Conservation (phyloP, 179 eudicot genomes). For the Carnegiea gigantea region DNA sequence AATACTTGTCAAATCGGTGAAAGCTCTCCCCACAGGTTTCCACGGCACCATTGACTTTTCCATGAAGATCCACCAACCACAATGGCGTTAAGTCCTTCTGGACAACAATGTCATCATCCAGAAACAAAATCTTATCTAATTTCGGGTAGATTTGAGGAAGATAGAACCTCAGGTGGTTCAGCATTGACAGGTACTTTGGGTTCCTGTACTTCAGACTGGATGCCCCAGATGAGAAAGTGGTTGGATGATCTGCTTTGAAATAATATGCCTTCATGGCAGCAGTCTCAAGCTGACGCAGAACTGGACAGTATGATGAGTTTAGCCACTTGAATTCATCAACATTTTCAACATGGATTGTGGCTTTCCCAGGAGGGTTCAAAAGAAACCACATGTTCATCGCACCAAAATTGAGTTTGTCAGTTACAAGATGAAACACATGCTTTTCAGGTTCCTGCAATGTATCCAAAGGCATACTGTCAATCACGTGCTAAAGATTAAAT, state of each 20-base stretch:
- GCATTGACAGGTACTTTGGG: constrained; percentile 93
- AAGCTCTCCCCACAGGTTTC: constrained; percentile 92
- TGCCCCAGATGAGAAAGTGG: constrained; percentile 61
- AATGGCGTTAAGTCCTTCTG: constrained; percentile 76
- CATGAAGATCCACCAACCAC: constrained; percentile 76
- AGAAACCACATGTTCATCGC: constrained; percentile 99
- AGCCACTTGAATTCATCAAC: constrained; percentile 97
- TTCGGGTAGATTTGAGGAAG: constrained; percentile 92
- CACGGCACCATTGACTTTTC: constrained; percentile 91
- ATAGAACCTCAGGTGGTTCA: constrained; percentile 87
- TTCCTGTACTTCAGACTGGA: constrained; percentile 90
- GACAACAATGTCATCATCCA: constrained; percentile 95
- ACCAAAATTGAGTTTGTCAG: constrained; percentile 87
- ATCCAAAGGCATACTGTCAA: constrained; percentile 21
- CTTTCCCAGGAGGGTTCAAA: constrained; percentile 78
- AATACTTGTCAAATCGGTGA: constrained; percentile 78
- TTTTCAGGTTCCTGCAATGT: constrained; percentile 73
- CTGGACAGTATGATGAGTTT: constrained; percentile 89
- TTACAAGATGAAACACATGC: constrained; percentile 93
- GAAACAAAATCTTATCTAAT: constrained; percentile 77
- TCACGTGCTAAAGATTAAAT: background rate
- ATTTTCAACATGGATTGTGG: constrained; percentile 88
- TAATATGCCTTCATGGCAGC: constrained; percentile 89
- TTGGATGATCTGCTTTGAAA: constrained; percentile 84
- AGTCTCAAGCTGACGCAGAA: constrained; percentile 74